Evolutionary conservation across 2,329 filamentous ascomycete genomes (phyloP), one percentile per base, ranked within the genome.

Genomic region (Penicillium digitatum): DNA sequence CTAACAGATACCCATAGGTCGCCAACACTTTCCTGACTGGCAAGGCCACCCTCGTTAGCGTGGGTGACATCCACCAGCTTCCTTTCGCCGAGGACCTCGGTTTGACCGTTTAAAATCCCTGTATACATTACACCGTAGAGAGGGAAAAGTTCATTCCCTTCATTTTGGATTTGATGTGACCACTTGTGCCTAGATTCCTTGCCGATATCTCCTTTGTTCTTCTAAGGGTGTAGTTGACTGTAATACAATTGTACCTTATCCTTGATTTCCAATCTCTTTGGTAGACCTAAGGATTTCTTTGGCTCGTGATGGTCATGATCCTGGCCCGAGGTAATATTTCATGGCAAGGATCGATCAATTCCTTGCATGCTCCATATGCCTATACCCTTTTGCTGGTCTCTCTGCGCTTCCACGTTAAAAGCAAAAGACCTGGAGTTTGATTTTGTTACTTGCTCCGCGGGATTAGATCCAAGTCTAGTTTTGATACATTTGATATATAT

Each of bases 41-140:
- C 76, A 97, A 92, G 83, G 92, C 93, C 48, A 87, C 90, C 51
- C 89, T 96, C 61, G 88, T 90, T 60, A 82, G 90, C 56, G 91
- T 97, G 60, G 94, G 94, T 75, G 94, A 99, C 74, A 83, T 99
- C 67, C 88, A 90, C 76, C 83, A 87, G 69, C 85, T 99, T 72
- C 94, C 94, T 55, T 99, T 87, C 73, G 94, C 91, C 64, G 89
- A 92, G 78, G 94, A 99, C 73, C 82, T 99, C 74, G 95, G 93
- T 67, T 84, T 99, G 72, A 90, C 87, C 75, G 90, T 96, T 83
- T 99, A 95, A 84, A 72, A 55, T 46, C 60, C 47, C 54, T 72
- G 69, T 70, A 71, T 67, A 69, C 66, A 65, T 65, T 70, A 71
- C 65, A 70, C 69, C 54, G 65, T 69, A 70, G 67, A 71, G 63